These are phyloP conservation scores for Euphorbia tirucalli DNA, from an alignment of 345 rosid species.

Conservation along the genomic window DNA sequence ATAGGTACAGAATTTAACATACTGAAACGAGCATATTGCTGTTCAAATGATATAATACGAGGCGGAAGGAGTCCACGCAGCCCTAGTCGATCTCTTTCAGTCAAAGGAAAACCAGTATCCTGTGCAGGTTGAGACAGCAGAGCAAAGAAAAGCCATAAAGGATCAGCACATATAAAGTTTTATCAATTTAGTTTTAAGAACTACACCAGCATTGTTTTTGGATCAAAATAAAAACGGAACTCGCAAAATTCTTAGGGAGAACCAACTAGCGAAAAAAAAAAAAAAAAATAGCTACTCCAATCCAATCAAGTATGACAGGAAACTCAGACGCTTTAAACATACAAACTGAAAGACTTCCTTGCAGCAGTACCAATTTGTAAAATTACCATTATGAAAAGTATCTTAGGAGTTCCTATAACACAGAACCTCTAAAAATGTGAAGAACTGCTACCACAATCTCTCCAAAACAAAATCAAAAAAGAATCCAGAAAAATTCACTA, in stretches of 20 bases:
- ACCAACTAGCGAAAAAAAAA: not conserved
- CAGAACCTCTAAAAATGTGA: not conserved
- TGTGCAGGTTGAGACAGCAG: constrained; percentile 25
- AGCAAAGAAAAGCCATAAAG: not conserved
- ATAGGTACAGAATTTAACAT: constrained; percentile 31
- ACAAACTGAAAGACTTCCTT: not conserved
- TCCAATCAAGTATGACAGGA: not conserved
- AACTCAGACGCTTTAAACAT: not conserved
- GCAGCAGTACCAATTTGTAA: not conserved
- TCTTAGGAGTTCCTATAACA: not conserved
- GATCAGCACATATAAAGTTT: not conserved
- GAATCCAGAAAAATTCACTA: not conserved
- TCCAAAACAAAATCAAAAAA: not conserved
- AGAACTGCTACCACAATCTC: not conserved
- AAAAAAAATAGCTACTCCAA: not conserved
- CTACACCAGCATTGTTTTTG: too few relatives aligned
- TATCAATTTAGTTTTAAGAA: too few relatives aligned
- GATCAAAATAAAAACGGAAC: too few relatives aligned
- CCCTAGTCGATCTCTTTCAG: constrained; percentile 95
- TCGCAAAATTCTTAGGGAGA: not conserved
- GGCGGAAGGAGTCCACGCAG: constrained; percentile 97
- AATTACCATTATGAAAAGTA: too few relatives aligned
- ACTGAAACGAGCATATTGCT: constrained; percentile 94
- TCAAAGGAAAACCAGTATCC: constrained; percentile 95
- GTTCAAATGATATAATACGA: constrained; percentile 84